Base-by-base conservation (phyloP, 352 stramenopile genomes). In the Plasmopara muralis region DNA sequence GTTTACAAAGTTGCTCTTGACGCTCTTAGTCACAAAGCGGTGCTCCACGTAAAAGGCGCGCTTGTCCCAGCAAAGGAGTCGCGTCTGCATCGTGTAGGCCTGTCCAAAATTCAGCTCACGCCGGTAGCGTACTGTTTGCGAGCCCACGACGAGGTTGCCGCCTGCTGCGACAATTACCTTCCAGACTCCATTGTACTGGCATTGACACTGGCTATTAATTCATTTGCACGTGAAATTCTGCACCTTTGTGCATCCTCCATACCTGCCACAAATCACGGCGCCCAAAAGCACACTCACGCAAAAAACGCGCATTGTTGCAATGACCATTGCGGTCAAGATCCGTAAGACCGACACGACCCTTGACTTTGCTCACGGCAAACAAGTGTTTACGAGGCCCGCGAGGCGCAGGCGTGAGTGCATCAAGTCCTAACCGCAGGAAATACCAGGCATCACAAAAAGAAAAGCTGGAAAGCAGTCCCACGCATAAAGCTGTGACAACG, bases 31-130 rank as follows among this genome's bases (percentile, higher is more conserved):
- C 47, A 87, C 74, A 49, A 94, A 94, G 15, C 80, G 80, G 39
- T 94, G 84, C 61, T 94, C 84, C 3, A 94, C 66, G 63, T 93
- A 94, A 60, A 93, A 94, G 2, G 84, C 80, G 20, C 77, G 74
- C 34, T 77, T 63, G 61, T 94, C 80, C 84, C 84, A 93, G 50
- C 77, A 85, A 3, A 89, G 54, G 45, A 94, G 50, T 25, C 84
- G 70, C n/a, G 80, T 82, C 63, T 89, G 58, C 47, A 94, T 60
- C 43, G 64, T 71, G 62, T 89, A 94, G 9, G 45, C 29, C 58
- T 93, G 63, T 25, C 77, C 70, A 29, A 94, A 66, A 30, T 68
- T 73, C 56, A 94, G 62, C 56, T 94, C 84, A 12, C 84, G 84
- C 0, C 84, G 77, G 47, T 89, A 94, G 14, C 84, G 84, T 13